Evolutionary conservation across 495 filamentous ascomycete genomes (phyloP).

Genomic region (Copromyces sp.): DNA sequence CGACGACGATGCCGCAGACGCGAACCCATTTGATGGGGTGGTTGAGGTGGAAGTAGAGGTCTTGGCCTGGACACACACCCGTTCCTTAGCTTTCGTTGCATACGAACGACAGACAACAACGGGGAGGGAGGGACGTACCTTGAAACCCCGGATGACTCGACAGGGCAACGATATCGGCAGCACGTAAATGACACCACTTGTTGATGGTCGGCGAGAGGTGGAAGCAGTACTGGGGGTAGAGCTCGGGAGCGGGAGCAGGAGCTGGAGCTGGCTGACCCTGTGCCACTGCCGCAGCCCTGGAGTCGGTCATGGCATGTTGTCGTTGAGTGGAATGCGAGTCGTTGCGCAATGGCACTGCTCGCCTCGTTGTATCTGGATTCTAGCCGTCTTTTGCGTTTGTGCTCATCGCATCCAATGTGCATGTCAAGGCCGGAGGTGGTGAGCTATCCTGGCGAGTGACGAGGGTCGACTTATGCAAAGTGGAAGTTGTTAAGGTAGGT

Average conservation of each 20-base stretch:
- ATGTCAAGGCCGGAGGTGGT: not conserved
- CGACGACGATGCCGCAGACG: constrained; percentile 67
- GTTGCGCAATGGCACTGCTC: not conserved
- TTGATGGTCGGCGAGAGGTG: constrained; percentile 71
- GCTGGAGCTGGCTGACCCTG: not conserved
- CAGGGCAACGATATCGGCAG: constrained; percentile 56
- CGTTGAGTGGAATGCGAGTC: not conserved
- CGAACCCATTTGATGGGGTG: constrained; percentile 84
- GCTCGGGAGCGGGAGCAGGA: constrained; percentile 5
- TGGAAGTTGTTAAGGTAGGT: not conserved
- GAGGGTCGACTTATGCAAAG: not conserved
- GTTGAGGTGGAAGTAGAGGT: constrained; percentile 71
- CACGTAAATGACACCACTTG: constrained; percentile 71
- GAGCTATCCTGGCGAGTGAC: not conserved
- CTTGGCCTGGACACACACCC: constrained; percentile 40
- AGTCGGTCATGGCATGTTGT: constrained; percentile 43
- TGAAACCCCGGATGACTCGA: constrained; percentile 50
- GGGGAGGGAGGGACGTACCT: constrained; percentile 35
- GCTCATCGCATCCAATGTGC: not conserved
- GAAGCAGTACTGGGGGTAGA: constrained; percentile 84
- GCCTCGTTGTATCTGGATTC: not conserved
- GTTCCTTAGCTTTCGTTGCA: not conserved
- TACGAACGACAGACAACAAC: too few relatives aligned
- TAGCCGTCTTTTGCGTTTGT: not conserved
- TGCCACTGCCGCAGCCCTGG: not conserved